Conservation (phyloP, 176 grass and related monocot species). For the Oryza brachyantha region DNA sequence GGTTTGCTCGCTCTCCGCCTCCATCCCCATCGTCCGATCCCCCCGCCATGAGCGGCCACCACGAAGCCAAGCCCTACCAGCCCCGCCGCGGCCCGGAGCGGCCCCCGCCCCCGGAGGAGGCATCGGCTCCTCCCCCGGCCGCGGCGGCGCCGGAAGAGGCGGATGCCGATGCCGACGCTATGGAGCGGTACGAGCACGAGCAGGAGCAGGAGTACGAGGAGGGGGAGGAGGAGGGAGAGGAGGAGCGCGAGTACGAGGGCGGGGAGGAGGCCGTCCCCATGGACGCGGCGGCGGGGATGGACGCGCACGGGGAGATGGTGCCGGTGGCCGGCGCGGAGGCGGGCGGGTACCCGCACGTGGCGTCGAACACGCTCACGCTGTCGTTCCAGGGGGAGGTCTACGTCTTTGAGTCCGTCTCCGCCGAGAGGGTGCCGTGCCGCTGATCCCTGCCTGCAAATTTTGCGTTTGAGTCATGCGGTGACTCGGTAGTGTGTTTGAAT, state of each 20-base stretch:
- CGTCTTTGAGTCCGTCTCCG: slow-evolving; percentile 92
- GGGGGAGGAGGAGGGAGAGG: slow-evolving; percentile 27
- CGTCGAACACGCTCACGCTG: slow-evolving; percentile 67
- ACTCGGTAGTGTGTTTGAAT: not conserved
- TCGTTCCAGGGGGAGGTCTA: slow-evolving; percentile 94
- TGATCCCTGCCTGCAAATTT: not conserved
- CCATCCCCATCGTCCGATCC: slow-evolving; percentile 49
- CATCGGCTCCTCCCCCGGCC: not conserved
- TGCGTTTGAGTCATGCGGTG: not conserved
- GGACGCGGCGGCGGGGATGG: slow-evolving; percentile 44
- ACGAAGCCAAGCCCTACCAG: slow-evolving; percentile 77
- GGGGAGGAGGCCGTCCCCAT: slow-evolving; percentile 38
- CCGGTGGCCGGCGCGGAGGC: not conserved
- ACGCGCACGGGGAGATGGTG: slow-evolving; percentile 38
- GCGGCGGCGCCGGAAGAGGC: slow-evolving; percentile 24
- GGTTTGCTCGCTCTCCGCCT: slow-evolving; percentile 38
- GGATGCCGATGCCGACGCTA: slow-evolving; percentile 38
- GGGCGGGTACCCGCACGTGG: slow-evolving; percentile 18
- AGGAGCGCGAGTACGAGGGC: slow-evolving; percentile 32
- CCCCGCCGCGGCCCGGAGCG: slow-evolving; percentile 58
- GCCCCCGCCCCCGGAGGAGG: slow-evolving; percentile 2
- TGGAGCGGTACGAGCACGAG: slow-evolving; percentile 35
- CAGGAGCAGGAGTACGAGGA: slow-evolving; percentile 30
- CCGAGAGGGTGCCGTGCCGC: slow-evolving; percentile 63
- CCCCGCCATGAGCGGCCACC: slow-evolving; percentile 60